Evolutionary conservation across 208 protist genomes (phyloP), one percentile per base, ranked within the genome.

Genomic region (Trypanosoma brucei): DNA sequence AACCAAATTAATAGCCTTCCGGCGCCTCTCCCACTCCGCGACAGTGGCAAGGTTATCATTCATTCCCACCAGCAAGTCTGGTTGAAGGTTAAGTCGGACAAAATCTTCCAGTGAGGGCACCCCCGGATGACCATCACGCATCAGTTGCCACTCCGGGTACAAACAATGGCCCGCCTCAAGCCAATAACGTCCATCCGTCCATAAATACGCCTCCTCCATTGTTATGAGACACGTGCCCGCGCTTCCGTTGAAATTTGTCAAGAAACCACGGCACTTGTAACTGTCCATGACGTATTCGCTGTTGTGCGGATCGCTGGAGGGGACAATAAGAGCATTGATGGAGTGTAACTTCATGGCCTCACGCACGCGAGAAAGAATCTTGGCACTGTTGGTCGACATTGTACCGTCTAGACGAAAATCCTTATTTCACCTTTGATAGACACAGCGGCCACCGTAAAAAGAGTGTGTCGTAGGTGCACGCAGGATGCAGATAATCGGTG

Each of bases 101-200:
- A 84, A 96, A 31, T 86, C 76, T 62, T 91, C 85, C 9, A 93
- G 39, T n/a, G 71, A 73, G 7, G 75, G 82, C n/a, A 83, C 79
- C 3, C 65, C 79, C 11, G 71, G 61, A 60, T 85, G 53, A 39
- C 83, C 84, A 44, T 84, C 68, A 62, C 88, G 90, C 93, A 96
- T 96, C 49, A 97, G 75, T 40, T 77, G 42, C 63, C 88, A 97
- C 65, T 86, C 79, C 0, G 76, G 61, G 65, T 86, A 90, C 8
- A 98, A 66, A 66, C 94, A 59, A 37, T 88, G 55, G 44, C 74
- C 78, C 0, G 97, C 97, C 56, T 98, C 95, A 31, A 97, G 46
- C 76, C 89, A 98, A 80, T 99, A 99, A 35, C 98, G 93, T 3
- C 96, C 97, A 68, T 99, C 98, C 2, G 97, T 98, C 96, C 95